Percentiles rank a stretch among this genome's conserved stretches.
These are phyloP conservation scores for Oryza meridionalis DNA, from an alignment of 176 grass and related monocot genomes.

Conservation along the genomic window DNA sequence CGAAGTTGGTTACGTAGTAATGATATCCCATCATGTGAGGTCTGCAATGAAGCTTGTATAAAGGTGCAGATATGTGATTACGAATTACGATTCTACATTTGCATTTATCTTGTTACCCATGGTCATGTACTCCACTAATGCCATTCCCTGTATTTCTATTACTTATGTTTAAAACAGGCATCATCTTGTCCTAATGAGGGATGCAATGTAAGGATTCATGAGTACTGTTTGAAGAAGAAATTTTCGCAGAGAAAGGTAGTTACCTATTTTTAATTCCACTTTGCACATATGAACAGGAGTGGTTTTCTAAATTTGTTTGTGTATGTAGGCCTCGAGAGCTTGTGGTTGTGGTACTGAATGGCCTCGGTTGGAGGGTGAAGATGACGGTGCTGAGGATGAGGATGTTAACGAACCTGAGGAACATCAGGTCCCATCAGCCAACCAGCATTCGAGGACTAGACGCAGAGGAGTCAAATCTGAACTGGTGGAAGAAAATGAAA, in stretches of 20 bases:
- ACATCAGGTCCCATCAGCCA: conserved; percentile 26
- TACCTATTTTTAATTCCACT: background rate
- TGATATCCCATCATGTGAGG: conserved; percentile 77
- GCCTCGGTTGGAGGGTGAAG: conserved; percentile 57
- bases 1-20: conserved; percentile 77
- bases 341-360: conserved; percentile 74
- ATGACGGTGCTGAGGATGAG: conserved; percentile 30
- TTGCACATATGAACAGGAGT: conserved; percentile 4
- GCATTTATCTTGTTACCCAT: background rate
- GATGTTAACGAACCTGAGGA: conserved; percentile 32
- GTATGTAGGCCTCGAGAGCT: conserved; percentile 58
- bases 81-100: background rate
- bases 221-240: conserved; percentile 91
- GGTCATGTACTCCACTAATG: background rate
- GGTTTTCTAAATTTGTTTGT: conserved; percentile 7
- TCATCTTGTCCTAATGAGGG: conserved; percentile 65
- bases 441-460: conserved; percentile 35
- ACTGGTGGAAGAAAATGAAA: conserved; percentile 42
- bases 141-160: conserved; percentile 4
- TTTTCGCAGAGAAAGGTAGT: conserved; percentile 64
- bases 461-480: conserved; percentile 49
- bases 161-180: conserved; percentile 52
- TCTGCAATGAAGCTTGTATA: conserved; percentile 93
- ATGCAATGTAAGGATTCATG: conserved; percentile 81
- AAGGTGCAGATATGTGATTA: conserved; percentile 50